Base-by-base conservation (phyloP, 2,329 filamentous ascomycete genomes). In the Alternaria sp. region DNA sequence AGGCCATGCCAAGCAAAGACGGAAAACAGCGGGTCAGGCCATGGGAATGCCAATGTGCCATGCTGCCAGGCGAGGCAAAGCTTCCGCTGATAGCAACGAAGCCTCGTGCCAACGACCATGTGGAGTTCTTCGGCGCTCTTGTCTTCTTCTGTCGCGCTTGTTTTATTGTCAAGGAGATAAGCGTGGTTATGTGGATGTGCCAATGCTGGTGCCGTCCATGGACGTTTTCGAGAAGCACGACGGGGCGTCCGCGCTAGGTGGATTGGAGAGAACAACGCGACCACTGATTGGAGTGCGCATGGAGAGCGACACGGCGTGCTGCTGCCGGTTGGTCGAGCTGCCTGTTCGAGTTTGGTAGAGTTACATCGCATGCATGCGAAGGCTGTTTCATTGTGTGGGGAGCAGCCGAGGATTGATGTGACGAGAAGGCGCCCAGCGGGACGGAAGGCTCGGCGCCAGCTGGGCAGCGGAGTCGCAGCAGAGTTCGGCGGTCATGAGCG, bases 281-380 rank as follows among this genome's bases (percentile, higher is more conserved):
- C 45, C n/a, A 52, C 28, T 52, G 36, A 47, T 44, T 30, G 40
- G 43, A 26, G 25, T 52, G 46, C 19, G 32, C 13, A n/a, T 52
- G 36, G 12, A 32, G 43, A 19, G 13, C 61, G 25, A 46, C 23
- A 51, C 21, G 25, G 25, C 55, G 13, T 59, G 45, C 28, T 45
- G 19, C 30, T 58, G 47, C n/a, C 45, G 44, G 50, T 45, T 46
- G 26, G 26, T 51, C 49, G 59, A 71, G 62, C 71, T 73, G 63
- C 71, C 68, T 66, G 44, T 65, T 69, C 43, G 49, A 54, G 65
- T 23, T 17, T 71, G 58, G 67, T 59, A 57, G 46, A 51, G 47
- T 54, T 58, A 54, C 52, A 57, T 47, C 50, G 26, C 45, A 30
- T 52, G 50, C 52, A 54, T 46, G 49, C 45, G 40, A 55, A 52